A percentile compares a stretch with the other conserved stretches of the same genome.
Evolutionary conservation across 768 basidiomycete genomes (phyloP).

Genomic region (Calocybe indica): DNA sequence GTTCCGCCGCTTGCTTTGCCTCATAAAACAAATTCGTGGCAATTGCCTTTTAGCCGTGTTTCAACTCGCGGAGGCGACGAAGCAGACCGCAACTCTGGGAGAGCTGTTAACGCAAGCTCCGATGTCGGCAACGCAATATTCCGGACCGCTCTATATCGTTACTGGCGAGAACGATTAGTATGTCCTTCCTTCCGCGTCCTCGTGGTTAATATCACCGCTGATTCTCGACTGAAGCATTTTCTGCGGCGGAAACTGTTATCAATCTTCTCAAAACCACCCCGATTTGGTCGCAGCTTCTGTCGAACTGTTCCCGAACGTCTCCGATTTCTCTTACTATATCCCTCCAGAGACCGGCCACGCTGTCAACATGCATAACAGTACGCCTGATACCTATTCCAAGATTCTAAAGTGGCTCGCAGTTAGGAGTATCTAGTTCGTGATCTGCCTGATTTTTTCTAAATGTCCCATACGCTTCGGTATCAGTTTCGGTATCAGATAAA

Average conservation of each 20-base stretch:
- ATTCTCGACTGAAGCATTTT: constrained; percentile 7
- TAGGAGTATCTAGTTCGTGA: neutral
- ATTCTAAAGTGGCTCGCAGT: constrained; percentile 12
- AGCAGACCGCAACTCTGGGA: constrained; percentile 13
- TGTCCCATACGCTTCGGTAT: too few species aligned
- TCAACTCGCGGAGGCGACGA: constrained; percentile 4
- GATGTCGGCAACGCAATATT: constrained; percentile 7
- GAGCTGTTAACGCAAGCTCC: constrained; percentile 13
- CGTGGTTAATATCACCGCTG: neutral
- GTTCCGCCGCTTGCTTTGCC: neutral
- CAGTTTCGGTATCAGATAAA: too few species aligned
- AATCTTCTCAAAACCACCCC: constrained; percentile 1
- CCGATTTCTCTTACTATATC: constrained; percentile 7
- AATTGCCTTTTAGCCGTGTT: constrained; percentile 1
- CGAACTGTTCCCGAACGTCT: constrained; percentile 7
- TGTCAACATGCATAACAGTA: constrained; percentile 12
- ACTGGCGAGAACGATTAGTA: constrained; percentile 19
- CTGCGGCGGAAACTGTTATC: constrained; percentile 15
- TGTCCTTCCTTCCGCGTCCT: neutral
- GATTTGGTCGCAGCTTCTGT: constrained; percentile 6
- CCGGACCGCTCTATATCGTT: constrained; percentile 15
- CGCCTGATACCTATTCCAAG: constrained; percentile 5
- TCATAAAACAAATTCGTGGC: neutral
- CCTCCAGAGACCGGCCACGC: constrained; percentile 14
- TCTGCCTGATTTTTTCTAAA: too few species aligned